Percentiles rank a stretch among this genome's conserved stretches.
Evolutionary conservation across 768 basidiomycete species (phyloP).

Genomic region (Tylopilus subfusipes): DNA sequence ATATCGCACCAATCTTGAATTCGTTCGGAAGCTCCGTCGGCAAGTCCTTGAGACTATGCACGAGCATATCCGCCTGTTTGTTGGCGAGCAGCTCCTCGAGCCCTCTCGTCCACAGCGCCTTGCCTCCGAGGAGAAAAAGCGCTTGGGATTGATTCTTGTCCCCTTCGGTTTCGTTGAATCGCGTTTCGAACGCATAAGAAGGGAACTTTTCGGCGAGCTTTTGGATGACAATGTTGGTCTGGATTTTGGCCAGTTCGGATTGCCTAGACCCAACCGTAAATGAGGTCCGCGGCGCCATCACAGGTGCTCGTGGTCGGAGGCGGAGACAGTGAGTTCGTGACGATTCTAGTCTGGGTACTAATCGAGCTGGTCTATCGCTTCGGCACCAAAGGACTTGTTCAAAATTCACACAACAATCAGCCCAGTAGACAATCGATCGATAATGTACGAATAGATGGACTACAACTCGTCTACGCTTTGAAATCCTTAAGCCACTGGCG

Average conservation of each 20-base stretch:
- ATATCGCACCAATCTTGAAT: conserved; percentile 79
- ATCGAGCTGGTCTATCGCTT: background rate
- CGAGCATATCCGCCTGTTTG: conserved; percentile 79
- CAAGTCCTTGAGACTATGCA: conserved; percentile 91
- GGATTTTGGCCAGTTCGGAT: conserved; percentile 85
- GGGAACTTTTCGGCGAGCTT: conserved; percentile 59
- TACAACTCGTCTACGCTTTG: conserved; percentile 12
- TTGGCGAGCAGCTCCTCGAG: conserved; percentile 81
- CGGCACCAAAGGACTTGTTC: too few species aligned
- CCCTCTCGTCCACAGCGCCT: conserved; percentile 94
- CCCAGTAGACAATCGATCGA: background rate
- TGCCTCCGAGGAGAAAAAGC: conserved; percentile 89
- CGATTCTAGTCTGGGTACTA: background rate
- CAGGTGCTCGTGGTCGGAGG: background rate
- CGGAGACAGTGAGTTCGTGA: background rate
- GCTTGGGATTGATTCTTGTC: conserved; percentile 89
- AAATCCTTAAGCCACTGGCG: conserved; percentile 63
- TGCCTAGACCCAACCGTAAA: conserved; percentile 82
- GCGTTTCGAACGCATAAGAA: conserved; percentile 44
- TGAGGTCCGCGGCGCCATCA: conserved; percentile 35
- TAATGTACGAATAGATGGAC: background rate
- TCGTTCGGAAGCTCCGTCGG: conserved; percentile 84
- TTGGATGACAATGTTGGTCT: conserved; percentile 77
- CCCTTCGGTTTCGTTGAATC: conserved; percentile 68
- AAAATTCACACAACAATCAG: background rate